Conservation (phyloP, 805 yeast species). For the Myxozyma neotropica region DNA sequence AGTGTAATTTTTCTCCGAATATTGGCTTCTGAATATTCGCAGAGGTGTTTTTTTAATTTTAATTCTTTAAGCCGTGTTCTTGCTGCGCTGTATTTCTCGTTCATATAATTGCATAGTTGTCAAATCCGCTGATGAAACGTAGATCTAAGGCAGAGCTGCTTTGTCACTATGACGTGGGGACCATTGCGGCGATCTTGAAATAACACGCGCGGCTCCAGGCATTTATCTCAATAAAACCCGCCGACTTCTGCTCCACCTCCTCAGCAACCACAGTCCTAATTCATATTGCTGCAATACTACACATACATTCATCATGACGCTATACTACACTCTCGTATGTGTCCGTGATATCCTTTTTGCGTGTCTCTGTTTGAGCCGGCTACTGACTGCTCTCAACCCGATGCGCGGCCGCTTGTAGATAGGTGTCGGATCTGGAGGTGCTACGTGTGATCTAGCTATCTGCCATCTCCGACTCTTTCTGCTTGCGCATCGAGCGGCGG, state of each 20-base stretch:
- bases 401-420: too few species aligned
- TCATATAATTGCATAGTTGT: background rate
- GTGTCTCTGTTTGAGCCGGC: too few species aligned
- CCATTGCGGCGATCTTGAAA: background rate
- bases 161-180: constrained; percentile 9
- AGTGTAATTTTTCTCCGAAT: background rate
- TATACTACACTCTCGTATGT: constrained; percentile 48
- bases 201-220: constrained; percentile 1
- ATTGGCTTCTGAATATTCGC: background rate
- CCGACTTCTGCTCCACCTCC: too few species aligned
- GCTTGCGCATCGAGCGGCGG: too few species aligned
- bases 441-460: background rate
- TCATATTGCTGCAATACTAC: background rate
- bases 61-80: too few species aligned
- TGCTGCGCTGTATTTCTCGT: too few species aligned
- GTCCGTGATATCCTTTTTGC: background rate
- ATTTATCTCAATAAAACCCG: too few species aligned
- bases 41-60: too few species aligned
- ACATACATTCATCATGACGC: constrained; percentile 42
- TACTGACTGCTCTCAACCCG: too few species aligned
- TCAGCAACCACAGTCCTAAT: too few species aligned
- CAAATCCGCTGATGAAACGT: too few species aligned
- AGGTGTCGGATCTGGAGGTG: too few species aligned
- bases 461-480: background rate
- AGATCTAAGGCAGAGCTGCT: background rate